Conservation (phyloP, 768 basidiomycete genomes). For the Tylopilus cervinicoccineus region DNA sequence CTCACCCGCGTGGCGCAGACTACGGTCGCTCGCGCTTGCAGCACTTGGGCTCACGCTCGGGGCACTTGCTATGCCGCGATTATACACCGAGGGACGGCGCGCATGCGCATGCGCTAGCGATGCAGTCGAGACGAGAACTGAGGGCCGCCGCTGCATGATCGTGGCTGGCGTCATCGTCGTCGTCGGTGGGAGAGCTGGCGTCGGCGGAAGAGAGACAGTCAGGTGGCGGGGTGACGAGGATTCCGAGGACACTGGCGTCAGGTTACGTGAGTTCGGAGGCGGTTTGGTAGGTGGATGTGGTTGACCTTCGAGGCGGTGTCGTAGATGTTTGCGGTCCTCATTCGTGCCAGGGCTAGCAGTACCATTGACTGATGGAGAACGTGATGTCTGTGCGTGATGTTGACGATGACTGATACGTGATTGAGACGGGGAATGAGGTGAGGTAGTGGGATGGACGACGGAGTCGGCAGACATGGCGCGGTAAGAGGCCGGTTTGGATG, state of each 20-base stretch:
- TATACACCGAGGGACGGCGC: constrained; percentile 38
- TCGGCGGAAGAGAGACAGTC: constrained; percentile 30
- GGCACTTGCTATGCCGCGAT: constrained; percentile 34
- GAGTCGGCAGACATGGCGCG: constrained; percentile 27
- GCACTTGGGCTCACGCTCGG: constrained; percentile 32
- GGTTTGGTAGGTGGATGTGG: constrained; percentile 22
- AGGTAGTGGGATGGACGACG: not conserved
- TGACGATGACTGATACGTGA: constrained; percentile 13
- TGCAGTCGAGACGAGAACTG: constrained; percentile 34
- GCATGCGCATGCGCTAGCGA: constrained; percentile 28
- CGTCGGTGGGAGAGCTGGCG: constrained; percentile 29
- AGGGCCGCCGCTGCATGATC: constrained; percentile 39
- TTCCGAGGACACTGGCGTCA: constrained; percentile 56
- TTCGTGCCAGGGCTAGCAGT: constrained; percentile 3
- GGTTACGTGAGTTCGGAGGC: constrained; percentile 39
- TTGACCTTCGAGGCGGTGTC: constrained; percentile 15
- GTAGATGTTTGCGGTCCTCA: constrained; percentile 22
- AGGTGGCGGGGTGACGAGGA: constrained; percentile 53
- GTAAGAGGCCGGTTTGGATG: constrained; percentile 22
- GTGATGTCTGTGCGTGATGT: constrained; percentile 6
- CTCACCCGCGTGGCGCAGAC: constrained; percentile 65
- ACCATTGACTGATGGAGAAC: constrained; percentile 18
- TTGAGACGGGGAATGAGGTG: constrained; percentile 25
- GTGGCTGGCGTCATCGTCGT: constrained; percentile 44
- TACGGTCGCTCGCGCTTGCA: constrained; percentile 40